A percentile compares a stretch with the other conserved stretches of the same genome.
Conservation (phyloP, 768 basidiomycete species). For the Albatrellus ellisii region DNA sequence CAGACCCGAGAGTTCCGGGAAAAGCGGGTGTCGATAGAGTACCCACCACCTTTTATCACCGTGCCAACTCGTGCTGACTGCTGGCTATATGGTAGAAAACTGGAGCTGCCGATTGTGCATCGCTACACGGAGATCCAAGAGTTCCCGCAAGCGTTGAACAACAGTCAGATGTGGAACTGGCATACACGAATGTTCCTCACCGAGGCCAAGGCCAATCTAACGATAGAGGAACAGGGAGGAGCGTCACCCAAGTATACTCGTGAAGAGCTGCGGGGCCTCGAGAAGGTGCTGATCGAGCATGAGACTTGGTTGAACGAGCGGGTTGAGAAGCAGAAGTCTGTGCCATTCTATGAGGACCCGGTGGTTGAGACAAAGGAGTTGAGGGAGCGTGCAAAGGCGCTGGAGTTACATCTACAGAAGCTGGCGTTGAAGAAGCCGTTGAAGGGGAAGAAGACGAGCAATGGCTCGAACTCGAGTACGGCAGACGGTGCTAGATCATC, state of each 20-base stretch:
- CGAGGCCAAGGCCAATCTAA: slow-evolving; percentile 66
- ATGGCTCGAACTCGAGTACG: slow-evolving; percentile 17
- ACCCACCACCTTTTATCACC: slow-evolving; percentile 21
- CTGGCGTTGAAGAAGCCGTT: slow-evolving; percentile 57
- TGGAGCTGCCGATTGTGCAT: slow-evolving; percentile 73
- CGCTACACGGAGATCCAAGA: slow-evolving; percentile 84
- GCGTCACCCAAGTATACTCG: slow-evolving; percentile 70
- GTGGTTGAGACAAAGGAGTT: slow-evolving; percentile 81
- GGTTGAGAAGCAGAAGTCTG: slow-evolving; percentile 71
- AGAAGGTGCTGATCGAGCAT: slow-evolving; percentile 64
- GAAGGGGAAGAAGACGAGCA: slow-evolving; percentile 40
- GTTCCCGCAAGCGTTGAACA: slow-evolving; percentile 74
- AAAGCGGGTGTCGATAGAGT: slow-evolving; percentile 79
- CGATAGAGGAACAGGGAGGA: slow-evolving; percentile 43
- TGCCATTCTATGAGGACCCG: slow-evolving; percentile 68
- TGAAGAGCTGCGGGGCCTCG: slow-evolving; percentile 75
- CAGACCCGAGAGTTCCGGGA: slow-evolving; percentile 61
- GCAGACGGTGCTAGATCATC: slow-evolving; percentile 3
- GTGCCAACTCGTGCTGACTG: background rate
- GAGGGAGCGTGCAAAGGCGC: slow-evolving; percentile 65
- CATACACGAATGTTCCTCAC: slow-evolving; percentile 74
- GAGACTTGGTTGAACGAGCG: slow-evolving; percentile 74
- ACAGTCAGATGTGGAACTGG: slow-evolving; percentile 82
- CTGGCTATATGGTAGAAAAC: slow-evolving; percentile 28
- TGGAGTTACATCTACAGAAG: slow-evolving; percentile 65